Evolutionary conservation across 306 rosid genomes (phyloP).

Genomic region (Hylodesmum podocarpum): DNA sequence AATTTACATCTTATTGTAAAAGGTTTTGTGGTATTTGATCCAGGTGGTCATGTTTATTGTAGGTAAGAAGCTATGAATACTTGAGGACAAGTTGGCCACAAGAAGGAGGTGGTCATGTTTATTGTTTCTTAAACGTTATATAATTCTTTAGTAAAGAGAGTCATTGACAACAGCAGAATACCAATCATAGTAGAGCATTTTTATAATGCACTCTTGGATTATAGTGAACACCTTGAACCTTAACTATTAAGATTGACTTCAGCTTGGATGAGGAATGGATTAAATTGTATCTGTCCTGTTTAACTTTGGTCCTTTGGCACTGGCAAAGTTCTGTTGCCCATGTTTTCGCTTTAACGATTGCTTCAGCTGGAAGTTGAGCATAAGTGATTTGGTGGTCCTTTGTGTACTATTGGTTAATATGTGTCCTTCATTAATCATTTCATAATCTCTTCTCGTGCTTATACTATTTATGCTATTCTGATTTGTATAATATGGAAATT

Average conservation of each 20-base stretch:
- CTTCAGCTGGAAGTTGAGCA: background rate
- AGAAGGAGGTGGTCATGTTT: background rate
- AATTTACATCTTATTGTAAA: no score
- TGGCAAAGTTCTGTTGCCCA: background rate
- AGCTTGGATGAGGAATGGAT: background rate
- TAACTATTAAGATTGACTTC: background rate
- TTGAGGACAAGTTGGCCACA: no score
- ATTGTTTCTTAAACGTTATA: background rate
- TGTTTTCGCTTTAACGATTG: conserved; percentile 3
- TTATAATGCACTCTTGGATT: background rate
- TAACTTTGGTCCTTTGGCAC: background rate
- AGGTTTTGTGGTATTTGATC: no score
- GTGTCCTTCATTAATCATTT: conserved; percentile 6
- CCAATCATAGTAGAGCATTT: background rate
- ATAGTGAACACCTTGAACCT: background rate
- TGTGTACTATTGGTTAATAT: background rate
- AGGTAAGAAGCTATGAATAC: no score
- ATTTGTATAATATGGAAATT: conserved; percentile 15
- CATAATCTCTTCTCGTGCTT: background rate
- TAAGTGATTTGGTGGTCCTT: background rate
- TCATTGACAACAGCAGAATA: background rate
- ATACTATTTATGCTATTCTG: background rate
- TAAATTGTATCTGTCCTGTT: background rate
- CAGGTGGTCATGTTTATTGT: background rate
- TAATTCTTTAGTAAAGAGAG: no score